A percentile compares a stretch with the other conserved stretches of the same genome.
These are phyloP conservation scores for Fusarium floridanum DNA, from an alignment of 2,329 filamentous ascomycete genomes.

Conservation along the genomic window DNA sequence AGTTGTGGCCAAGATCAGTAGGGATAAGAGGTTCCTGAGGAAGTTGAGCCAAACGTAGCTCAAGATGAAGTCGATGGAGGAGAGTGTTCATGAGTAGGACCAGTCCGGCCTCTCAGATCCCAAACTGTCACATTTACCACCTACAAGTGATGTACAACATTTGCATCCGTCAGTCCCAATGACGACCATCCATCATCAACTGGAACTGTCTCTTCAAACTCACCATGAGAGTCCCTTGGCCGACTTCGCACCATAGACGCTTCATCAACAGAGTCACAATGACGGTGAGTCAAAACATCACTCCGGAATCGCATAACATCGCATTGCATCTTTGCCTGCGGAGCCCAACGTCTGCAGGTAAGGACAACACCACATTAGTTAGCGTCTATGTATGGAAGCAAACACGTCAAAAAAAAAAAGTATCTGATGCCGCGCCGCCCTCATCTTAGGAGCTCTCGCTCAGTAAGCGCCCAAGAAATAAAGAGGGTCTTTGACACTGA, in stretches of 20 bases:
- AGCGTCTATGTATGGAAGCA: not conserved
- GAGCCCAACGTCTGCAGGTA: not conserved
- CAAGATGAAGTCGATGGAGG: not conserved
- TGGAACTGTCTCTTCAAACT: not conserved
- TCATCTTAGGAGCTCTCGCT: not conserved
- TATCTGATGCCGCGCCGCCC: not conserved
- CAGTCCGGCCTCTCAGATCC: not conserved
- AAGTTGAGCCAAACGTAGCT: not conserved
- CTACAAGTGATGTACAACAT: not conserved
- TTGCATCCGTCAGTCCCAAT: not conserved
- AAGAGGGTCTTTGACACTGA: not conserved
- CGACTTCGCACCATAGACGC: not conserved
- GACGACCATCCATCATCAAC: not conserved
- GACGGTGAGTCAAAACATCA: not conserved
- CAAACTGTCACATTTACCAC: not conserved
- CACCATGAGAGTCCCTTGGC: not conserved
- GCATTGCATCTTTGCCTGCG: not conserved
- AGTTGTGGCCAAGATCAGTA: not conserved
- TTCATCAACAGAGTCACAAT: not conserved
- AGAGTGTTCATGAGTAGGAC: not conserved
- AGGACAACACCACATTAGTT: not conserved
- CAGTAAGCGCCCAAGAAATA: not conserved
- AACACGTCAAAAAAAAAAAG: not conserved
- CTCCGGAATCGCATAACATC: not conserved
- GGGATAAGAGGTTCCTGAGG: not conserved